Evolutionary conservation across 805 yeast genomes (phyloP).

Genomic region (Hanseniaspora taiwanica): DNA sequence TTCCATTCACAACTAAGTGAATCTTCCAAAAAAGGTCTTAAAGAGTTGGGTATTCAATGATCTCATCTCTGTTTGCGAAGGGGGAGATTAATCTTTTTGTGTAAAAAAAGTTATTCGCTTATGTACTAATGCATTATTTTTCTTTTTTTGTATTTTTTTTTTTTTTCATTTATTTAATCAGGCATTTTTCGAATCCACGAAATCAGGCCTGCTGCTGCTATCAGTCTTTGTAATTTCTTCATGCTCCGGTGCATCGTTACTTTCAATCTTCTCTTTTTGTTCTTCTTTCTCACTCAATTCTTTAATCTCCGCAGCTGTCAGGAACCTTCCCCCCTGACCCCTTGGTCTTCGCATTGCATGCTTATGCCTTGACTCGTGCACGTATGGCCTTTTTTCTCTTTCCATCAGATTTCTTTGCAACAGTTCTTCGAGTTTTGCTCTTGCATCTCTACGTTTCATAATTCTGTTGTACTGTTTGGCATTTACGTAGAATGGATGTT

Average conservation of each 20-base stretch:
- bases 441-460: conserved; percentile 79
- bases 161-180: background rate
- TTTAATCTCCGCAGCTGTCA: conserved; percentile 80
- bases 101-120: no score
- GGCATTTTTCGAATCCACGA: no score
- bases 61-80: no score
- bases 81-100: no score
- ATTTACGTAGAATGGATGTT: conserved; percentile 93
- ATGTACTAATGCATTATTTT: no score
- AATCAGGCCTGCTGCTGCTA: no score
- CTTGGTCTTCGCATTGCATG: conserved; percentile 99
- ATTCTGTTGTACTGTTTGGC: conserved; percentile 97
- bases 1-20: conserved; percentile 19
- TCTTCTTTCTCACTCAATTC: conserved; percentile 31
- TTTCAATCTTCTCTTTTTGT: conserved; percentile 7
- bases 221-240: no score
- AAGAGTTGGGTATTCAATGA: conserved; percentile 10
- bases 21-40: conserved; percentile 16
- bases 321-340: conserved; percentile 95
- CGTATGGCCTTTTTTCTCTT: conserved; percentile 81
- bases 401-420: conserved; percentile 13
- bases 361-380: conserved; percentile 94
- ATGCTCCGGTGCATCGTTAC: no score
- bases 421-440: conserved; percentile 85
- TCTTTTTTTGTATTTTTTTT: background rate